Base-by-base conservation (phyloP, 768 basidiomycete species). In the Hypholoma fasciculare region DNA sequence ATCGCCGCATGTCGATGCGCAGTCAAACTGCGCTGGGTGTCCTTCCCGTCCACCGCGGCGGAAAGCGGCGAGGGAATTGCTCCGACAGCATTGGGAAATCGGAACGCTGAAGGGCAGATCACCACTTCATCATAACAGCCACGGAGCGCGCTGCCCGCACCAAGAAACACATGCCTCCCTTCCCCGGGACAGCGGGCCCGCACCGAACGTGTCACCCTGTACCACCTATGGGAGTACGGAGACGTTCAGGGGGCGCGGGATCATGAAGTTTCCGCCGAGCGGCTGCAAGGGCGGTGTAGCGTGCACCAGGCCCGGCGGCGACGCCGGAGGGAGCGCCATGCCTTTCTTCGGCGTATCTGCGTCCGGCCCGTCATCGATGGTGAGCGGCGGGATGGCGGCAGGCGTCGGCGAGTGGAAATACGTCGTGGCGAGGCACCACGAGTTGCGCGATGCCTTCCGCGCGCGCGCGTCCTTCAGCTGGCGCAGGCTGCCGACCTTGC, bases 341-440 rank as follows among this genome's bases (percentile, higher is more conserved):
- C n/a, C 37, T 26, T 53, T 53, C 52, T 44, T 38, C 42, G 52
- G 49, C 9, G 36, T 38, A 4, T 17, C 49, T 7, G 13, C 34
- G 36, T 51, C 19, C 49, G 36, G 17, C 12, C n/a, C 34, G 40
- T 53, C 52, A 19, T 4, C 12, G 14, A 43, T 39, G 23, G 3
- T 40, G 13, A 27, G 14, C 5, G 30, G 39, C 23, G 26, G 6
- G 23, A 27, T 43, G 8, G 43, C 43, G n/a, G 48, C 12, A 7
- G 27, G 16, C 48, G 27, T 14, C n/a, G 54, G 12, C 12, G 43
- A 34, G 9, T 30, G 30, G 9, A 36, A 19, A 2, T 34, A 42
- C 13, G 51, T 43, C 20, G 49, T 39, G 39, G 57, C 34, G 11
- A 50, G 50, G 57, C 50, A 52, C 57, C 57, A 58, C 44, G 57